Percentiles rank a stretch among this genome's conserved stretches.
phyloP scores from a whole-genome alignment of 75 land plant genomes.

The Pseudotsuga menziesii region DNA sequence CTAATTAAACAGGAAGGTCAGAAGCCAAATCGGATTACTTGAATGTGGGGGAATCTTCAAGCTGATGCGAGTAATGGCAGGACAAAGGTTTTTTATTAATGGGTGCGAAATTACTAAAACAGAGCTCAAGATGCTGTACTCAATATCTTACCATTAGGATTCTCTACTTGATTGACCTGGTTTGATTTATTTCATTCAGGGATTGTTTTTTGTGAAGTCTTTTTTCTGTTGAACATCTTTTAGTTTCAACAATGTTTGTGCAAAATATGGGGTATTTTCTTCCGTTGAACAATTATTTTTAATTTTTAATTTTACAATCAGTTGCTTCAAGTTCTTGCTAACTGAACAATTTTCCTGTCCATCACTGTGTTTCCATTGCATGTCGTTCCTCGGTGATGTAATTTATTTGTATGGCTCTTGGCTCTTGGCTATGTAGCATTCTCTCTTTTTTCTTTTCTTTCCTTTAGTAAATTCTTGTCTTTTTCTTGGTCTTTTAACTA shows the following conservation, averaged over 20 bases:
- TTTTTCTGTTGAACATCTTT: background rate
- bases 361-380: background rate
- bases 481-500: background rate
- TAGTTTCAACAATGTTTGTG: background rate
- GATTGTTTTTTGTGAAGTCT: background rate
- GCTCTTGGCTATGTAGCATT: background rate
- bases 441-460: background rate
- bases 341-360: background rate
- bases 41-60: constrained; percentile 64
- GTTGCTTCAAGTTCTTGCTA: background rate
- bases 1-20: constrained; percentile 73
- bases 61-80: constrained; percentile 84
- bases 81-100: constrained; percentile 83
- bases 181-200: background rate
- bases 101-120: constrained; percentile 84
- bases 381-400: background rate
- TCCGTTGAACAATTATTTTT: too few relatives aligned
- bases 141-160: background rate
- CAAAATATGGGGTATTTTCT: too few relatives aligned
- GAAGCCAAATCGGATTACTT: constrained; percentile 76
- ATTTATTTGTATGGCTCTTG: background rate
- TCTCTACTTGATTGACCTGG: background rate
- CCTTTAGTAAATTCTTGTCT: too few relatives aligned
- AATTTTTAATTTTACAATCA: too few relatives aligned
- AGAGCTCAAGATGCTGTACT: constrained; percentile 74